Conservation (phyloP, 441 rosid species). For the Populus trichocarpa region DNA sequence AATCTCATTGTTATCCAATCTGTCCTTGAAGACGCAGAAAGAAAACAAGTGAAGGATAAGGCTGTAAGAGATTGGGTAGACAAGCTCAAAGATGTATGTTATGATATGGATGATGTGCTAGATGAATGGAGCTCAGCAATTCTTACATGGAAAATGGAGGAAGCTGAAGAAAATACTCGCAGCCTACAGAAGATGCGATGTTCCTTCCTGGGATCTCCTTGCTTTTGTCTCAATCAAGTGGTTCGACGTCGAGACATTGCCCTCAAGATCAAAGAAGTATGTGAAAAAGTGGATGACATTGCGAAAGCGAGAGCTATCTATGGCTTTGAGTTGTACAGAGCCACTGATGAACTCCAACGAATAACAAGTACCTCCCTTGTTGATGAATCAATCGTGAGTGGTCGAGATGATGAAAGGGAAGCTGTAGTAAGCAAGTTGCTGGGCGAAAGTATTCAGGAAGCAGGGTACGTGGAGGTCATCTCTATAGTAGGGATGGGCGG, state of each 20-base stretch:
- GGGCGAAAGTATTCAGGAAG: neutral
- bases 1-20: neutral
- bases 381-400: neutral
- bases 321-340: neutral
- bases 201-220: neutral
- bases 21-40: slow-evolving; percentile 4
- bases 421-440: neutral
- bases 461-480: neutral
- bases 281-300: neutral
- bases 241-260: neutral
- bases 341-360: neutral
- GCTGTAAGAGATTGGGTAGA: neutral
- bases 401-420: neutral
- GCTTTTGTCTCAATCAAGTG: neutral
- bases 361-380: neutral
- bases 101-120: slow-evolving; percentile 1
- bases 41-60: neutral
- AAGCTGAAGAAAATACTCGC: neutral
- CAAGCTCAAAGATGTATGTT: slow-evolving; percentile 1
- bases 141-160: neutral
- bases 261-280: neutral
- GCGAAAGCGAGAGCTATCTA: neutral
- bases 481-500: slow-evolving; percentile 9
- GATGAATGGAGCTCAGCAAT: neutral
- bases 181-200: neutral